These are phyloP conservation scores for Talaromyces liani DNA, from an alignment of 495 filamentous ascomycete species.

Conservation along the genomic window DNA sequence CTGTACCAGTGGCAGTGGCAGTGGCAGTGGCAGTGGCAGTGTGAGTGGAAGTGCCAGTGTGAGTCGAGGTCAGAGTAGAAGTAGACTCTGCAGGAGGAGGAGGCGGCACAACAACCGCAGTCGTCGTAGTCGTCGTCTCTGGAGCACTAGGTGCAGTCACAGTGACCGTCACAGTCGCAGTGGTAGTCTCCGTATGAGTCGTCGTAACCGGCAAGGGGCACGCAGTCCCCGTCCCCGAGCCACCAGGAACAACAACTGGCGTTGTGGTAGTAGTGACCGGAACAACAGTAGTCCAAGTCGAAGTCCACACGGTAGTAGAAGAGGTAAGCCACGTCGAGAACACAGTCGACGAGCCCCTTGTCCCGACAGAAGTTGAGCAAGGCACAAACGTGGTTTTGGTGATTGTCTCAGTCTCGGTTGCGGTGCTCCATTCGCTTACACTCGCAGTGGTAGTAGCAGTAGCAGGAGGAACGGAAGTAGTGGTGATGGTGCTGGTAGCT, in stretches of 20 bases:
- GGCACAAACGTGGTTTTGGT: conserved; percentile 4
- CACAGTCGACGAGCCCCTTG: neutral
- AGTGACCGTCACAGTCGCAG: conserved; percentile 5
- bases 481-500: neutral
- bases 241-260: neutral
- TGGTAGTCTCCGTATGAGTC: conserved; percentile 2
- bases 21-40: neutral
- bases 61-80: neutral
- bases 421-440: neutral
- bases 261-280: neutral
- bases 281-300: conserved; percentile 5
- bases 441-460: neutral
- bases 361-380: conserved; percentile 2
- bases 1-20: neutral
- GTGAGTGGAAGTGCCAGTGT: neutral
- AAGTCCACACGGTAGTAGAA: neutral
- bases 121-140: neutral
- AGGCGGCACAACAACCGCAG: neutral
- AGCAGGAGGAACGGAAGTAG: neutral
- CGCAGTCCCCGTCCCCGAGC: neutral
- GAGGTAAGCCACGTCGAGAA: conserved; percentile 4
- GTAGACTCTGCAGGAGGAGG: neutral
- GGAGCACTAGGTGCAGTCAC: neutral
- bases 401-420: neutral
- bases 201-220: conserved; percentile 1